Base-by-base conservation (phyloP, 2,329 filamentous ascomycete genomes). In the Penicillium frequentans region DNA sequence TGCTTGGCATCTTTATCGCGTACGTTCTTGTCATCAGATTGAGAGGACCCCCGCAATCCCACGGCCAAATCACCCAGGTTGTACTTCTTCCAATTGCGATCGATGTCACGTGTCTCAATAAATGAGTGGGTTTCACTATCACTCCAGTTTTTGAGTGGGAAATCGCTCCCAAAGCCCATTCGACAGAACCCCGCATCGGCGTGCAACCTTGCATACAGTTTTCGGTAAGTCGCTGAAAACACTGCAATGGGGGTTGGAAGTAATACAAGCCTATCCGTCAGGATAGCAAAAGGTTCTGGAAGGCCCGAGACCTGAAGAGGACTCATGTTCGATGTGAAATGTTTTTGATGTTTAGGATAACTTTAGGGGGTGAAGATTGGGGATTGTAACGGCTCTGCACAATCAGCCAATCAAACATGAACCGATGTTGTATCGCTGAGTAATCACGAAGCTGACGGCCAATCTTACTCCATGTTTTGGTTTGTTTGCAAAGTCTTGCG, bases 231-330 rank as follows among this genome's bases (percentile, higher is more conserved):
- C 3, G 35, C 52, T 33, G 54, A 33, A 3, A 52, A 55, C 3
- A 65, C 37, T n/a, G 64, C 63, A 24, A 49, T 49, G 14, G 64
- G 57, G 3, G 64, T 67, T 29, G 64, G 64, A 39, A 66, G 8
- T 3, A 66, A 19, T 19, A 67, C 45, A 4, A 67, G 42, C 42
- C 60, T 52, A 21, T 62, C 52, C 9, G 64, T 67, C 14, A 64
- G 31, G 26, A 67, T 49, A 10, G 39, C 57, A 21, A 67, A 63
- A 10, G 57, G 57, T 14, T 66, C 47, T 14, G 29, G 9, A 14
- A 39, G 14, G 9, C 8, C 24, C 24, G 23, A 27, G 1, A 10
- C 14, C 21, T 39, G 48, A 50, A 29, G 2, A 48, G 33, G 19
- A 3, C 13, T n/a, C 48, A 50, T 49, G 2, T 35, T 37, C 1